These are phyloP conservation scores for Parmelia sp. DNA, from an alignment of 495 filamentous ascomycete genomes.

Conservation along the genomic window DNA sequence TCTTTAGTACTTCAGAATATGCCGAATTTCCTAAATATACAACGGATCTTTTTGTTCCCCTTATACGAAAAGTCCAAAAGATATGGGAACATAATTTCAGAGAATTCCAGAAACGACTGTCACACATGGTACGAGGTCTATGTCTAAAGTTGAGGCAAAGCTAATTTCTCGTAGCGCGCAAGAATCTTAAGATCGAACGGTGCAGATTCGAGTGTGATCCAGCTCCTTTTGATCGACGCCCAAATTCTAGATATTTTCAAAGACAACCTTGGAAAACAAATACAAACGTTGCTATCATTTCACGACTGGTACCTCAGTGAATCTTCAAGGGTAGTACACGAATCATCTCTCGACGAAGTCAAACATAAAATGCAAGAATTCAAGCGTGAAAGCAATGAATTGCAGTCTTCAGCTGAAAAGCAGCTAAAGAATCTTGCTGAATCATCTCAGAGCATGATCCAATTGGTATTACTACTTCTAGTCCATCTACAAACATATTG, in stretches of 20 bases:
- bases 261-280: slow-evolving; percentile 7
- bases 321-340: slow-evolving; percentile 9
- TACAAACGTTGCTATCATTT: slow-evolving; percentile 11
- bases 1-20: slow-evolving; percentile 9
- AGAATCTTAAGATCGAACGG: slow-evolving; percentile 8
- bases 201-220: slow-evolving; percentile 8
- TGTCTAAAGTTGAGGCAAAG: not conserved
- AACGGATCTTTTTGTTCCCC: not conserved
- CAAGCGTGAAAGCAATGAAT: slow-evolving; percentile 13
- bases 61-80: not conserved
- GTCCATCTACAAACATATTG: not conserved
- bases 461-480: slow-evolving; percentile 9
- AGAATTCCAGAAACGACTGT: not conserved
- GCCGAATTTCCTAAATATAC: slow-evolving; percentile 1
- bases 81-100: slow-evolving; percentile 5
- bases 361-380: slow-evolving; percentile 23
- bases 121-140: not conserved
- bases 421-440: slow-evolving; percentile 23
- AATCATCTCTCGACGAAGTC: slow-evolving; percentile 20
- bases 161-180: slow-evolving; percentile 6
- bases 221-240: slow-evolving; percentile 11
- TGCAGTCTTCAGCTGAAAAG: slow-evolving; percentile 23
- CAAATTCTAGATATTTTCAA: slow-evolving; percentile 4
- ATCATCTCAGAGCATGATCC: slow-evolving; percentile 9
- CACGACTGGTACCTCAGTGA: not conserved